Conservation (phyloP, 805 yeast species). For the Zygosaccharomyces bisporus region DNA sequence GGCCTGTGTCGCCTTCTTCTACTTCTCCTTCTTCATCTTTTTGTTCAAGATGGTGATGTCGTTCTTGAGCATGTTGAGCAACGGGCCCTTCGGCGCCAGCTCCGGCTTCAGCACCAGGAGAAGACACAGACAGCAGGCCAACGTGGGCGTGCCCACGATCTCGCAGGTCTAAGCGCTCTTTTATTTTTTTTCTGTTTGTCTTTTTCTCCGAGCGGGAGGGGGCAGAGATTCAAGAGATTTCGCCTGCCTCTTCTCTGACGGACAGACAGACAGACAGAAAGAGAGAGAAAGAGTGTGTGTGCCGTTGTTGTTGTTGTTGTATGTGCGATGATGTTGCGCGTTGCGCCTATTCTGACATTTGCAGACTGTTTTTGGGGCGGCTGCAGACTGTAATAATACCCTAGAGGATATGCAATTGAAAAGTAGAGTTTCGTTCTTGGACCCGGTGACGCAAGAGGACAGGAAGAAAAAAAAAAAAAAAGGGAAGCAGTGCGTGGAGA, state of each 20-base stretch:
- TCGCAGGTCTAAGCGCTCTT: constrained; percentile 63
- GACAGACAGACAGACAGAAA: too few relatives aligned
- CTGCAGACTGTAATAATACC: background rate
- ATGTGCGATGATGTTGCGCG: too few relatives aligned
- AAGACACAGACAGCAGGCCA: constrained; percentile 45
- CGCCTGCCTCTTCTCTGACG: too few relatives aligned
- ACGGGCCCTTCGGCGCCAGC: constrained; percentile 26
- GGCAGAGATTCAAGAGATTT: too few relatives aligned
- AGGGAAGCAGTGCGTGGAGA: background rate
- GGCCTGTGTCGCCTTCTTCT: constrained; percentile 76
- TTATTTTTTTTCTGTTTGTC: background rate
- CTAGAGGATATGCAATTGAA: constrained; percentile 1
- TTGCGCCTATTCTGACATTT: background rate
- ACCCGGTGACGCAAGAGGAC: background rate
- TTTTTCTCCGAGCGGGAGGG: too few relatives aligned
- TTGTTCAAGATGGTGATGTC: constrained; percentile 58
- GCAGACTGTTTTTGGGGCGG: background rate
- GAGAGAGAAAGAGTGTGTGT: background rate
- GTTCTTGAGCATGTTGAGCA: constrained; percentile 47
- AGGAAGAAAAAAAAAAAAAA: constrained; percentile 2
- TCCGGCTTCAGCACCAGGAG: constrained; percentile 35
- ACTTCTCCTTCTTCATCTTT: constrained; percentile 76
- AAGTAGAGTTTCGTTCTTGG: background rate
- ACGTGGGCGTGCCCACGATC: constrained; percentile 86
- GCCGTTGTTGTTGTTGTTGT: background rate